A percentile compares a stretch with the other conserved stretches of the same genome.
Evolutionary conservation across 495 filamentous ascomycete species (phyloP).

Genomic region (Penicillium fimorum): DNA sequence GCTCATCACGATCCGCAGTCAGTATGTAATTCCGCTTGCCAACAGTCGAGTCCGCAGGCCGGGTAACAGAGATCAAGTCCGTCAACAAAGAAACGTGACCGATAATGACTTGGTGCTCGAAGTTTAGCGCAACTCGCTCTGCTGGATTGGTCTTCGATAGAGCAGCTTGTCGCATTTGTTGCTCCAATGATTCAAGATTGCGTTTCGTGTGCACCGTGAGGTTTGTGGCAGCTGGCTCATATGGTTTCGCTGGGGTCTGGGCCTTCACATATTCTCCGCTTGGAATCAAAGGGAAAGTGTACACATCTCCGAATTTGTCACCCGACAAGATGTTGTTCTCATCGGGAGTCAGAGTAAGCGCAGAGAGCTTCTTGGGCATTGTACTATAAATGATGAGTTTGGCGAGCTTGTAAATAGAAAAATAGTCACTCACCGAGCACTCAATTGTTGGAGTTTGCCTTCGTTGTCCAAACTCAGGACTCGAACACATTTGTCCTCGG

Average conservation of each 20-base stretch:
- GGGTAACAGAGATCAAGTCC: constrained; percentile 56
- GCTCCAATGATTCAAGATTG: constrained; percentile 71
- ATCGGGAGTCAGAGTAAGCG: constrained; percentile 66
- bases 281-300: constrained; percentile 76
- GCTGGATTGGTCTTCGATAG: constrained; percentile 31
- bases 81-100: constrained; percentile 95
- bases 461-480: constrained; percentile 67
- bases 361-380: constrained; percentile 87
- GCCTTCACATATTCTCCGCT: constrained; percentile 31
- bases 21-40: constrained; percentile 66
- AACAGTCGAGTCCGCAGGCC: constrained; percentile 25
- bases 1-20: constrained; percentile 92
- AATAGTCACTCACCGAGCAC: constrained; percentile 57
- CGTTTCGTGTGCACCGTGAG: constrained; percentile 81
- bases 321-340: constrained; percentile 69
- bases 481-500: constrained; percentile 85
- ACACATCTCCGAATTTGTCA: constrained; percentile 97
- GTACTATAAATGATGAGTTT: constrained; percentile 45
- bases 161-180: constrained; percentile 56
- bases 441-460: constrained; percentile 65
- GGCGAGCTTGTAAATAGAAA: background rate
- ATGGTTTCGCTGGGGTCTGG: constrained; percentile 29
- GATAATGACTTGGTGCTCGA: constrained; percentile 72
- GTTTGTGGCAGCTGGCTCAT: constrained; percentile 60
- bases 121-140: constrained; percentile 49